These are phyloP conservation scores for Phytopythium delawarense DNA, from an alignment of 352 stramenopile genomes.

Conservation along the genomic window DNA sequence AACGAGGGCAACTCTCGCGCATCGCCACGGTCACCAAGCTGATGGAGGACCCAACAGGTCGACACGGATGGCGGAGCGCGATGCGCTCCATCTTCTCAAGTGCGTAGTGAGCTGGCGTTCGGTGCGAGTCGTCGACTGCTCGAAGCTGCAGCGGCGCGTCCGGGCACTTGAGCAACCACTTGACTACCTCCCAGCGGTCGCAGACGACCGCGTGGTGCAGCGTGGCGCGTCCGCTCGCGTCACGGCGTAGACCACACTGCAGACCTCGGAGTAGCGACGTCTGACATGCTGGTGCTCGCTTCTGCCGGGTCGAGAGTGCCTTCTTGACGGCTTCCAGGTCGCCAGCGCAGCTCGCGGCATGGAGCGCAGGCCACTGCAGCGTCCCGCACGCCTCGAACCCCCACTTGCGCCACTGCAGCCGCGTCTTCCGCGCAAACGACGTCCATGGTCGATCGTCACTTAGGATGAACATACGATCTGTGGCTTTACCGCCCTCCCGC, in stretches of 20 bases:
- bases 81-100: conserved; percentile 38
- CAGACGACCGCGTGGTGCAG: conserved; percentile 51
- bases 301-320: neutral
- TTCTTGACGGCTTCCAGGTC: conserved; percentile 6
- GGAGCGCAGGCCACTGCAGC: neutral
- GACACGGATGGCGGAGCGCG: conserved; percentile 8
- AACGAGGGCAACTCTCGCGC: conserved; percentile 16
- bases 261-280: no score
- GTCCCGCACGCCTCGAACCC: conserved; percentile 25
- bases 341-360: neutral
- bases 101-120: conserved; percentile 38
- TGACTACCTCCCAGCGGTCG: conserved; percentile 28
- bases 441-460: conserved; percentile 35
- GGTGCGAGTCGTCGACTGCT: conserved; percentile 29
- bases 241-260: conserved; percentile 25
- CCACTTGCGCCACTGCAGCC: conserved; percentile 14
- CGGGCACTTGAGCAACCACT: conserved; percentile 23
- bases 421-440: conserved; percentile 23
- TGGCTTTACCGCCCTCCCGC: conserved; percentile 8
- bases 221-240: conserved; percentile 34
- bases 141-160: conserved; percentile 42
- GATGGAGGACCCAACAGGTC: neutral
- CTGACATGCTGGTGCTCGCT: neutral
- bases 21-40: conserved; percentile 8
- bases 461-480: conserved; percentile 22